Base-by-base conservation (phyloP, 208 protist species). In the Crithidia sp. region DNA sequence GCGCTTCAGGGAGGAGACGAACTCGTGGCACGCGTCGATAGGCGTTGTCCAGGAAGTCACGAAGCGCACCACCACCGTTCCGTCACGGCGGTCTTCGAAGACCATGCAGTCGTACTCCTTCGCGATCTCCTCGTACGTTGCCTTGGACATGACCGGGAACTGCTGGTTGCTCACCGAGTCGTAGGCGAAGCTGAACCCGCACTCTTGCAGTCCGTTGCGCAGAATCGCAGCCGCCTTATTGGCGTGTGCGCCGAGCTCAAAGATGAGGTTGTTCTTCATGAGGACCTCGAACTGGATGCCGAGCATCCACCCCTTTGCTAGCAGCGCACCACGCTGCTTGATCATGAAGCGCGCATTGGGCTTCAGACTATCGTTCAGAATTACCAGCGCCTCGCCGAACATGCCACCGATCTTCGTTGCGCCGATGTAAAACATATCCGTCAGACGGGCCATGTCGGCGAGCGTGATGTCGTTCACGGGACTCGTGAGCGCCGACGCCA, bases 281-380 rank as follows among this genome's bases (percentile, higher is more conserved):
- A 89, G 74, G 54, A 71, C 74, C 55, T 86, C 70, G 47, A 89
- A 89, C 67, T 89, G 84, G 17, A 78, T 69, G 50, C 84, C 84
- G 14, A 89, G 73, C 56, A 89, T 54, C 78, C 81, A 89, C 28
- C 84, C 84, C 70, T 89, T 89, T 10, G 84, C 80, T n/a, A 89
- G 65, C 7, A 89, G 81, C 5, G 63, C 80, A 37, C 81, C 84
- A 41, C 71, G 84, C 76, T 86, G 84, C 69, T 85, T 85, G 61
- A 89, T 84, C 47, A 77, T 10, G 63, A 70, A 69, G 55, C 84
- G 81, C 54, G 67, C 45, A 50, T 79, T 70, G 7, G 67, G 41
- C 77, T 83, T 83, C n/a, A 86, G 47, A 45, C 58, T 45, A 14
- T 79, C 67, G 64, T 80, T 78, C 37, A 60, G 0, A 56, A 89